A percentile compares a stretch with the other conserved stretches of the same genome.
Conservation (phyloP, 2,329 filamentous ascomycete genomes). For the Nemania sp. region DNA sequence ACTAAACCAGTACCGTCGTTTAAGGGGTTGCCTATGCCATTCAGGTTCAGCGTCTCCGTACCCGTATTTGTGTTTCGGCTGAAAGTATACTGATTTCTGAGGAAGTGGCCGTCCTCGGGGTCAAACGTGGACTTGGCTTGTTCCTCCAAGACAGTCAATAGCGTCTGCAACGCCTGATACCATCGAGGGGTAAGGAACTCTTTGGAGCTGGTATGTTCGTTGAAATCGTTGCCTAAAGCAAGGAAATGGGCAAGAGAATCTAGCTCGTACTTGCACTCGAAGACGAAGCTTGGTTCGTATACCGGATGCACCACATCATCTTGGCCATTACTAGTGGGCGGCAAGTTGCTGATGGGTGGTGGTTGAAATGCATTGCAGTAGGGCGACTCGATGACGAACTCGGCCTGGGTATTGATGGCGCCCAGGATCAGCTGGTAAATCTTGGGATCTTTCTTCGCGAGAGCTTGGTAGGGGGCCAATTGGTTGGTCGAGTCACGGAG, state of each 20-base stretch:
- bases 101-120: conserved; percentile 63
- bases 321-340: conserved; percentile 75
- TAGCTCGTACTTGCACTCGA: conserved; percentile 98
- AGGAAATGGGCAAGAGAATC: conserved; percentile 94
- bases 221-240: conserved; percentile 81
- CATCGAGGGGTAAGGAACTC: conserved; percentile 80
- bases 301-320: conserved; percentile 81
- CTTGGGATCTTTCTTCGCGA: conserved; percentile 78
- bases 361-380: conserved; percentile 99
- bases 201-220: conserved; percentile 75
- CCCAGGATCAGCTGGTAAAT: conserved; percentile 83
- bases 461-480: conserved; percentile 81
- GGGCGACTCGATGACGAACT: conserved; percentile 90
- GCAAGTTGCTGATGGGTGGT: conserved; percentile 77
- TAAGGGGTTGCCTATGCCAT: conserved; percentile 87
- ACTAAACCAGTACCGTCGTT: conserved; percentile 82
- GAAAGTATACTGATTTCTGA: conserved; percentile 83
- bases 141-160: conserved; percentile 74
- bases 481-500: conserved; percentile 93
- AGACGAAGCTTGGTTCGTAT: conserved; percentile 84
- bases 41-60: conserved; percentile 85
- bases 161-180: conserved; percentile 73
- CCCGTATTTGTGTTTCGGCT: conserved; percentile 76
- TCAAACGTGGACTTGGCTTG: conserved; percentile 85
- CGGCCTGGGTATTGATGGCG: conserved; percentile 93